Evolutionary conservation across 2,329 filamentous ascomycete species (phyloP).

Genomic region (Xylariales sp.): DNA sequence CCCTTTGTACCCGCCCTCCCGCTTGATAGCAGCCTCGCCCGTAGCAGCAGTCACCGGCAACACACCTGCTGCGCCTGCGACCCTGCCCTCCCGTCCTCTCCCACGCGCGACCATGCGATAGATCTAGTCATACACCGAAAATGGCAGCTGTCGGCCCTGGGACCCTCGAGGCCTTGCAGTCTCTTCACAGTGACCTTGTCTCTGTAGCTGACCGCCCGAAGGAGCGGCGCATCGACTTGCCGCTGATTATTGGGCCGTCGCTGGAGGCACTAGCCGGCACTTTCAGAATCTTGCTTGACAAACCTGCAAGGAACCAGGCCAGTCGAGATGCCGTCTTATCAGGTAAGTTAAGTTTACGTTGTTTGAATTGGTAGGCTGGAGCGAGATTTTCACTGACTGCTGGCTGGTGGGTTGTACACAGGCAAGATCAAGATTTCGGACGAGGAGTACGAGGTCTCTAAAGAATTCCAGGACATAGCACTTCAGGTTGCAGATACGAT

Average conservation of each 20-base stretch:
- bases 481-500: constrained; percentile 82
- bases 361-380: too few species aligned
- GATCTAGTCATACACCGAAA: constrained; percentile 27
- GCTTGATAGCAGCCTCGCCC: too few species aligned
- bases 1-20: too few species aligned
- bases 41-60: too few species aligned
- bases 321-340: constrained; percentile 69
- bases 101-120: constrained; percentile 40
- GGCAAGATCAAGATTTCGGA: constrained; percentile 72
- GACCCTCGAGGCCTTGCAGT: constrained; percentile 72
- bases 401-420: constrained; percentile 30
- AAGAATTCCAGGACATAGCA: constrained; percentile 79
- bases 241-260: constrained; percentile 31
- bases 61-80: too few species aligned
- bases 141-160: constrained; percentile 74
- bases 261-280: constrained; percentile 64
- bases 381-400: too few species aligned
- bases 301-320: constrained; percentile 66
- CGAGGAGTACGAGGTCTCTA: constrained; percentile 75
- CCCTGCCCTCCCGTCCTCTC: not conserved
- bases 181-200: constrained; percentile 80
- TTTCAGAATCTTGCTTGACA: constrained; percentile 70
- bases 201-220: constrained; percentile 67
- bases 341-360: constrained; percentile 47
- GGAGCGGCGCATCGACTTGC: constrained; percentile 61